Evolutionary conservation across 208 protist species (phyloP).

Genomic region (Acanthamoeba culbertsoni): DNA sequence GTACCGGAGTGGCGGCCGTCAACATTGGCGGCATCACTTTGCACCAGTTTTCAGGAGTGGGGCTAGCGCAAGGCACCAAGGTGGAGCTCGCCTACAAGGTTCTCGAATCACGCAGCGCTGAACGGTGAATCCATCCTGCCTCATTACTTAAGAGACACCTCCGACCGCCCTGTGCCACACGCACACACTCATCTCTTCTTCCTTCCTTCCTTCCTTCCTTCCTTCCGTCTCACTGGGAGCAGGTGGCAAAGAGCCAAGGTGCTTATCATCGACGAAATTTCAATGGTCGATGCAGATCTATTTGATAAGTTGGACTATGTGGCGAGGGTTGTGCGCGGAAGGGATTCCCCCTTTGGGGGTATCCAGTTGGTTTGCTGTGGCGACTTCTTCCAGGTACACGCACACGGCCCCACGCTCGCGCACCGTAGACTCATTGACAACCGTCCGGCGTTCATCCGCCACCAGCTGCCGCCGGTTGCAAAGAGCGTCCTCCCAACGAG

Average conservation of each 20-base stretch:
- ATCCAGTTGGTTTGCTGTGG: constrained; percentile 71
- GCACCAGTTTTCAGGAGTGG: constrained; percentile 29
- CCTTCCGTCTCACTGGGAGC: background rate
- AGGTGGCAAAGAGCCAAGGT: constrained; percentile 11
- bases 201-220: too few species aligned
- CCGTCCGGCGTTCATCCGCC: too few species aligned
- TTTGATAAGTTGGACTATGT: constrained; percentile 76
- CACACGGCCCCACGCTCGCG: too few species aligned
- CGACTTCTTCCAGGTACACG: constrained; percentile 67
- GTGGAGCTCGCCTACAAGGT: background rate
- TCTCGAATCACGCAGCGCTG: background rate
- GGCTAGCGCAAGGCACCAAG: background rate
- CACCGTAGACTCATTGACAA: too few species aligned
- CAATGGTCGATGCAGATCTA: constrained; percentile 40
- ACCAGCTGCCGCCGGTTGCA: background rate
- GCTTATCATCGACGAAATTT: constrained; percentile 42
- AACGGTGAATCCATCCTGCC: background rate
- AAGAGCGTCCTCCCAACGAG: background rate
- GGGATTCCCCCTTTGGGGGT: constrained; percentile 65
- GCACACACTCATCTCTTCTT: too few species aligned
- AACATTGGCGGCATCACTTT: constrained; percentile 68
- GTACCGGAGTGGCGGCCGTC: constrained; percentile 75
- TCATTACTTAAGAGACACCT: background rate
- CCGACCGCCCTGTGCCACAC: too few species aligned
- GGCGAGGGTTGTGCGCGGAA: constrained; percentile 45